Percentiles rank a stretch among this genome's conserved stretches.
Evolutionary conservation across 2,329 filamentous ascomycete species (phyloP).

Genomic region (Colletotrichum lupini): DNA sequence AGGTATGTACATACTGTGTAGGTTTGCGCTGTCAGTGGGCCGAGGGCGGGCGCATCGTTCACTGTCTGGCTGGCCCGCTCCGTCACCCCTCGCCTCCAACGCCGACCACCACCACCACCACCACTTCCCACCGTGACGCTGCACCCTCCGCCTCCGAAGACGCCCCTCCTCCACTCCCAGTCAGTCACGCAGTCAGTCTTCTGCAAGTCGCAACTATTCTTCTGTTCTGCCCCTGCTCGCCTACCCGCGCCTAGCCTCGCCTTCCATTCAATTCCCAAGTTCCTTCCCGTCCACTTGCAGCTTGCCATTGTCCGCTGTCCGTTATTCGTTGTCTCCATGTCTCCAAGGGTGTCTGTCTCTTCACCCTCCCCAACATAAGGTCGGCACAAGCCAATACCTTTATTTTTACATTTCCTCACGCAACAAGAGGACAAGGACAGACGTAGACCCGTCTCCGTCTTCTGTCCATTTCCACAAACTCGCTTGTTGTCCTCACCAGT

Average conservation of each 20-base stretch:
- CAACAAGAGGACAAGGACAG: constrained; percentile 17
- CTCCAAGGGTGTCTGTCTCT: constrained; percentile 2
- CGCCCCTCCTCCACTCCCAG: not conserved
- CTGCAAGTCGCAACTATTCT: constrained; percentile 9
- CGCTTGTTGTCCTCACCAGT: not conserved
- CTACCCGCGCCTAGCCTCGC: not conserved
- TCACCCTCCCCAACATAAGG: constrained; percentile 7
- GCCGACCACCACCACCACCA: too few relatives aligned
- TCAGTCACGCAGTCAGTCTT: not conserved
- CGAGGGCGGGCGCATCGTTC: constrained; percentile 13
- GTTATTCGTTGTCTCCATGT: constrained; percentile 4
- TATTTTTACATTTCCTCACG: not conserved
- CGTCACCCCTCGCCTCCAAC: not conserved
- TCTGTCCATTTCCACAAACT: not conserved
- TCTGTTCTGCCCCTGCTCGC: not conserved
- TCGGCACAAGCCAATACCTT: not conserved
- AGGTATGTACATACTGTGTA: too few relatives aligned
- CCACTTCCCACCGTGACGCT: not conserved
- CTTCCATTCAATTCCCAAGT: not conserved
- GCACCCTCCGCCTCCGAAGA: not conserved
- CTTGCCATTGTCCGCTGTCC: constrained; percentile 7
- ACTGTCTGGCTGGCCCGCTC: not conserved
- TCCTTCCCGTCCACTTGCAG: constrained; percentile 6
- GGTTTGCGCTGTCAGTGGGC: constrained; percentile 9
- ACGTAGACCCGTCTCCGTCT: constrained; percentile 1